Evolutionary conservation across 805 yeast species (phyloP).

Genomic region (Wilhelminamyces savonicus): DNA sequence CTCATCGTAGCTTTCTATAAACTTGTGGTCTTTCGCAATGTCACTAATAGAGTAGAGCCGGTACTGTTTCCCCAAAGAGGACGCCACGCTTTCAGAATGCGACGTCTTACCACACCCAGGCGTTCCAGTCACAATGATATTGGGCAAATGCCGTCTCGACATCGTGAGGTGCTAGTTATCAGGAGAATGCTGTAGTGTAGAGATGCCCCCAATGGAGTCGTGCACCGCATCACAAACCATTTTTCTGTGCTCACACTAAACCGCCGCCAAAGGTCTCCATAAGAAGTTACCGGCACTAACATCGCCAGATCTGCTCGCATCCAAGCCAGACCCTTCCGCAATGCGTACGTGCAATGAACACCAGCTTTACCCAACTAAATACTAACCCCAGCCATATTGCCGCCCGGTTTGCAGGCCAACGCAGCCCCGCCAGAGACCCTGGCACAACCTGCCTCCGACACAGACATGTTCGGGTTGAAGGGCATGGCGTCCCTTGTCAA

Average conservation of each 20-base stretch:
- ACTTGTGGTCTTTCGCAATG: constrained; percentile 69
- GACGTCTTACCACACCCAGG: constrained; percentile 90
- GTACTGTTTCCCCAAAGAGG: constrained; percentile 42
- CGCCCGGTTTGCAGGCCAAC: constrained; percentile 18
- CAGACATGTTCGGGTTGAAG: constrained; percentile 61
- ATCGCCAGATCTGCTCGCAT: no score
- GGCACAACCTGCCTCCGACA: no score
- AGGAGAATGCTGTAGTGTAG: no score
- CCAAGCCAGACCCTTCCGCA: no score
- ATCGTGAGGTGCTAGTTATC: no score
- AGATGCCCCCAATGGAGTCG: no score
- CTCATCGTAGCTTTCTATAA: constrained; percentile 82
- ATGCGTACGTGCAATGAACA: constrained; percentile 5
- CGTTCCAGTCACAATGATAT: constrained; percentile 89
- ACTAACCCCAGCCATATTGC: constrained; percentile 16
- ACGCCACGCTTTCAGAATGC: constrained; percentile 56
- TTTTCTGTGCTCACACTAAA: no score
- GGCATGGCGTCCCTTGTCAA: constrained; percentile 56
- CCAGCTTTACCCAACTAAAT: not conserved
- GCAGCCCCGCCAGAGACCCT: no score
- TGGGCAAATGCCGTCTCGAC: constrained; percentile 45
- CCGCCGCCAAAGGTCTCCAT: no score
- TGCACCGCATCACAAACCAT: no score
- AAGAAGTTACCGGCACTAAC: no score
- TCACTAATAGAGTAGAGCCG: constrained; percentile 65